A percentile compares a stretch with the other conserved stretches of the same genome.
Evolutionary conservation across 345 rosid species (phyloP).

Genomic region (Sisymbrium irio): DNA sequence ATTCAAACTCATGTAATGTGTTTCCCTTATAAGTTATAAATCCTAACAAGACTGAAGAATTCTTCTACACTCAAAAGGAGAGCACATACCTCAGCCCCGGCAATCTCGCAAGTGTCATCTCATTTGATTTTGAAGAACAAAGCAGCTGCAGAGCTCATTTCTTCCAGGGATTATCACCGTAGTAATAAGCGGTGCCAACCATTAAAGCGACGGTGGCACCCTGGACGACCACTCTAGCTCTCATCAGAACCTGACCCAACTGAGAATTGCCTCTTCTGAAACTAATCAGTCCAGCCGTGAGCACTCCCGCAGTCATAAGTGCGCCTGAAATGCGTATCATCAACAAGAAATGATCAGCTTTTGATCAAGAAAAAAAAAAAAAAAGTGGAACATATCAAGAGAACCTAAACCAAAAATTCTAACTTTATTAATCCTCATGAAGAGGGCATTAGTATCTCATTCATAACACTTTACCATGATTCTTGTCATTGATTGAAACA

Average conservation of each 20-base stretch:
- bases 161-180: slow-evolving; percentile 88
- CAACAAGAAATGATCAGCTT: not conserved
- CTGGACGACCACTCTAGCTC: slow-evolving; percentile 80
- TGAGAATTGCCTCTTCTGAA: slow-evolving; percentile 72
- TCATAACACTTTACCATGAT: not conserved
- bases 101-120: not conserved
- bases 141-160: slow-evolving; percentile 17
- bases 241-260: slow-evolving; percentile 72
- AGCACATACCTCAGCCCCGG: slow-evolving; percentile 1
- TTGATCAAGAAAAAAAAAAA: not conserved
- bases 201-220: slow-evolving; percentile 85
- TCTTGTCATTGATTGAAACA: not conserved
- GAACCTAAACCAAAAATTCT: not conserved
- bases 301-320: slow-evolving; percentile 89
- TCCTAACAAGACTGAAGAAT: not conserved
- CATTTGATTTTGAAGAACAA: not conserved
- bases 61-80: slow-evolving; percentile 12
- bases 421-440: not conserved
- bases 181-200: slow-evolving; percentile 90
- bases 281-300: slow-evolving; percentile 90
- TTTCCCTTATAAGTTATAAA: slow-evolving; percentile 20
- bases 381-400: not conserved
- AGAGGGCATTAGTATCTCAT: not conserved
- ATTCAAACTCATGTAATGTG: slow-evolving; percentile 24
- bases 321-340: slow-evolving; percentile 56